Base-by-base conservation (phyloP, 179 eudicot genomes). In the Amaranthus tricolor region DNA sequence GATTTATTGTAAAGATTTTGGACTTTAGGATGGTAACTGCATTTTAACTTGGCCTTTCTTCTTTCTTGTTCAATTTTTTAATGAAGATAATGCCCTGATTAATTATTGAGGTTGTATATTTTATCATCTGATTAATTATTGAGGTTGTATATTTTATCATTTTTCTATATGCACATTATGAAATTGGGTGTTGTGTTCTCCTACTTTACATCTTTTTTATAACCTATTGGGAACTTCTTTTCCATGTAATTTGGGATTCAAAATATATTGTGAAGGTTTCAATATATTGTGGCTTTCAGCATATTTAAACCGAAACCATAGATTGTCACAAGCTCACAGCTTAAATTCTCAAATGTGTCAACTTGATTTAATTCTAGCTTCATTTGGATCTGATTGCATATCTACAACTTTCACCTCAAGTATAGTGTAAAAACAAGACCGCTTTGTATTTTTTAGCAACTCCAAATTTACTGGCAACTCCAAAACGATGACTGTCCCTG, bases 401-500 rank as follows among this genome's bases (percentile, higher is more conserved):
- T 48, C 0, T 7, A 48, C 31, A 66, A 19, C 10, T 10, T 10
- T 47, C 3, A 31, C 40, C 40, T 31, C 3, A 31, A 31, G 40
- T 4, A 31, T 31, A 31, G 40, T 31, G 40, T 31, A 31, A 31
- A 31, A 31, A 31, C 40, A 31, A 31, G 40, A 4, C 40, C 40
- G 40, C 40, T 31, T 31, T 31, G 40, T n/a, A n/a, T n/a, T n/a
- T n/a, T n/a, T n/a, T n/a, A n/a, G n/a, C n/a, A n/a, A n/a, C n/a
- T n/a, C n/a, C 57, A 14, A 71, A 57, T 12, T 19, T 60, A 72
- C 67, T 53, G 52, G 61, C 45, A 74, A 47, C 8, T 73, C 58
- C 59, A 45, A 73, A 51, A 31, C n/a, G 21, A 31, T 31, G 40
- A 51, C 48, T 62, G 56, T 61, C 24, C 47, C 74, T 68, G 65